Percentiles rank a stretch among this genome's conserved stretches.
phyloP scores from a whole-genome alignment of 2,329 filamentous ascomycete species.

The Trichoderma semiorbis region DNA sequence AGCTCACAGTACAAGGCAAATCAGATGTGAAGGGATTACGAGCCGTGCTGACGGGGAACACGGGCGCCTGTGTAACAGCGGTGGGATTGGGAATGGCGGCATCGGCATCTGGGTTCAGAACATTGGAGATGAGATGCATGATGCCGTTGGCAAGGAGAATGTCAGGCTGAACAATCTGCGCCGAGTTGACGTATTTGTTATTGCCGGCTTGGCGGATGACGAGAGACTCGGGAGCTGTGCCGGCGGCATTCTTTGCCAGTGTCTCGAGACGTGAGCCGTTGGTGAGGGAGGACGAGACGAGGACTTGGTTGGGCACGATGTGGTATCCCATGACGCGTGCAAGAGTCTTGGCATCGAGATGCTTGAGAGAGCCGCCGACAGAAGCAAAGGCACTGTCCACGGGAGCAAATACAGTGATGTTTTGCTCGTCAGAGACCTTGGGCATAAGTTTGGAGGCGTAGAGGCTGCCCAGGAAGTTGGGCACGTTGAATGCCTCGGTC shows the following conservation, averaged over 20 bases:
- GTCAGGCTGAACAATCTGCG: slow-evolving; percentile 50
- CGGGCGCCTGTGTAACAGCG: slow-evolving; percentile 43
- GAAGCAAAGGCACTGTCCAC: slow-evolving; percentile 56
- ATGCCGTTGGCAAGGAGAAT: slow-evolving; percentile 56
- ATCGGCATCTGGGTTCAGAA: slow-evolving; percentile 43
- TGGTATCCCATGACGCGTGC: slow-evolving; percentile 60
- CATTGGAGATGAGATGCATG: slow-evolving; percentile 54
- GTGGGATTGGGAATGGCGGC: slow-evolving; percentile 36
- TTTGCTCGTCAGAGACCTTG: slow-evolving; percentile 39
- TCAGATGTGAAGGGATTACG: slow-evolving; percentile 41
- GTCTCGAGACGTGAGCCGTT: slow-evolving; percentile 32
- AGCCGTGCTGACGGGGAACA: slow-evolving; percentile 50
- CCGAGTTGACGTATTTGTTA: slow-evolving; percentile 51
- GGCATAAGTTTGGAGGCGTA: slow-evolving; percentile 34
- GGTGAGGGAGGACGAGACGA: slow-evolving; percentile 46
- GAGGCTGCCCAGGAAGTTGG: slow-evolving; percentile 38
- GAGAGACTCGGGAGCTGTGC: slow-evolving; percentile 36
- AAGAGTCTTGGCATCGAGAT: slow-evolving; percentile 46
- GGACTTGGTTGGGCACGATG: slow-evolving; percentile 53
- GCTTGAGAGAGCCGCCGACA: slow-evolving; percentile 50
- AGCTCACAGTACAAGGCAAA: slow-evolving; percentile 41
- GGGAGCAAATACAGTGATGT: slow-evolving; percentile 63
- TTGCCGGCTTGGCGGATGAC: slow-evolving; percentile 39
- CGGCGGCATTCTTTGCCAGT: slow-evolving; percentile 39
- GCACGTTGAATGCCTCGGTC: slow-evolving; percentile 43